These are phyloP conservation scores for Suhomyces coccinellae DNA, from an alignment of 1,139 yeast species.

Conservation along the genomic window DNA sequence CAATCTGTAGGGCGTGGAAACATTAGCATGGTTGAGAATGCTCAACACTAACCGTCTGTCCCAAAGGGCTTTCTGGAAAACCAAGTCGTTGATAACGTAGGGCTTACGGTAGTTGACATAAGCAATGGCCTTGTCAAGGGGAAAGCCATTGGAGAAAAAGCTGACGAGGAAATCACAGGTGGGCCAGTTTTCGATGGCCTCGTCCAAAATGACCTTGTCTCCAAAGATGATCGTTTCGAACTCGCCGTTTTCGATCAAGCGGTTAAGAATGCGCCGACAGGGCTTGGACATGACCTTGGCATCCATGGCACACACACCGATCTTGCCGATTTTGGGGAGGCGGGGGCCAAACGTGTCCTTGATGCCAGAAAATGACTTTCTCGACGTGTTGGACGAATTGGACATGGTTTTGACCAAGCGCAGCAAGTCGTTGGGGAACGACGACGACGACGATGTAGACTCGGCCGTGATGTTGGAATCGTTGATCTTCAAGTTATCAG, in stretches of 20 bases:
- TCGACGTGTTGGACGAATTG: slow-evolving; percentile 39
- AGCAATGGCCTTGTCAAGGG: slow-evolving; percentile 89
- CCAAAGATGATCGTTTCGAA: slow-evolving; percentile 97
- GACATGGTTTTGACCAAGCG: slow-evolving; percentile 40
- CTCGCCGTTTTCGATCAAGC: slow-evolving; percentile 89
- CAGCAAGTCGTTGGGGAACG: slow-evolving; percentile 14
- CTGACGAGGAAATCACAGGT: slow-evolving; percentile 93
- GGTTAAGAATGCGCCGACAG: slow-evolving; percentile 83
- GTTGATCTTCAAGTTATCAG: slow-evolving; percentile 21
- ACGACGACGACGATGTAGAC: slow-evolving; percentile 1
- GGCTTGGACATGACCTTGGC: slow-evolving; percentile 95
- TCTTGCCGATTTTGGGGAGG: slow-evolving; percentile 80
- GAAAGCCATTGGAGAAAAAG: slow-evolving; percentile 95
- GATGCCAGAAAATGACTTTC: slow-evolving; percentile 48
- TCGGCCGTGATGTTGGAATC: slow-evolving; percentile 12
- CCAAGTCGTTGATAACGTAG: slow-evolving; percentile 81
- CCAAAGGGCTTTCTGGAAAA: slow-evolving; percentile 93
- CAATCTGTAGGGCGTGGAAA: slow-evolving; percentile 84
- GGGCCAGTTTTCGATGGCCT: slow-evolving; percentile 94
- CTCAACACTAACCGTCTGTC: slow-evolving; percentile 87
- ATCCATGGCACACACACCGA: slow-evolving; percentile 99
- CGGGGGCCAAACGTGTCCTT: slow-evolving; percentile 47
- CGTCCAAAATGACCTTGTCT: slow-evolving; percentile 94
- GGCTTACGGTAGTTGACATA: slow-evolving; percentile 92
- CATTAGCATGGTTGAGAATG: slow-evolving; percentile 77